phyloP scores from a whole-genome alignment of 805 yeast species.

The Zygosaccharomyces bailii region DNA sequence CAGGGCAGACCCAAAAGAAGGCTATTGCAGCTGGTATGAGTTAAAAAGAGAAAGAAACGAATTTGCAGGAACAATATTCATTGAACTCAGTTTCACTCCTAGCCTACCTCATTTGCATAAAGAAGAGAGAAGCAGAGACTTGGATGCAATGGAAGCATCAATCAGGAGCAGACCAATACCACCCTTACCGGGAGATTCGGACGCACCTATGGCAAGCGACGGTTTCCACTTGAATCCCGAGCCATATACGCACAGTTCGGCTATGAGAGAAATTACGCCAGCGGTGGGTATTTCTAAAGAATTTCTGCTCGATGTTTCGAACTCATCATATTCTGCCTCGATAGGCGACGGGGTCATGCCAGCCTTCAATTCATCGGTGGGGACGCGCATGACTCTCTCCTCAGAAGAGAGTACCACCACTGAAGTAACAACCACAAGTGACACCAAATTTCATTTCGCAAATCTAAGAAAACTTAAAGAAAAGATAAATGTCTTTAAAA shows the following conservation, averaged over 20 bases:
- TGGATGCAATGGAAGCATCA: constrained; percentile 26
- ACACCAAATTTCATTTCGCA: constrained; percentile 36
- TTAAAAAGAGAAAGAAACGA: constrained; percentile 56
- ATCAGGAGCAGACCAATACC: constrained; percentile 34
- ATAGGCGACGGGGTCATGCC: constrained; percentile 3
- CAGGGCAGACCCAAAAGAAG: constrained; percentile 61
- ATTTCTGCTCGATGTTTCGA: constrained; percentile 2
- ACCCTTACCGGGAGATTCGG: constrained; percentile 29
- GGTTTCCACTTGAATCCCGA: constrained; percentile 1
- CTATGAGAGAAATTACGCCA: constrained; percentile 30
- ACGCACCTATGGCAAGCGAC: background rate
- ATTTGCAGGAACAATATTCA: constrained; percentile 81
- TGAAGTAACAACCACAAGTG: constrained; percentile 27
- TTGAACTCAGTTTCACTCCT: constrained; percentile 92
- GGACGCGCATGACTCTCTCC: constrained; percentile 22
- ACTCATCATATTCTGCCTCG: constrained; percentile 1
- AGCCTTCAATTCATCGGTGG: constrained; percentile 26
- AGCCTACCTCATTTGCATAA: constrained; percentile 18
- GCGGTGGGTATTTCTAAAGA: constrained; percentile 1
- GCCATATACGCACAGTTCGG: constrained; percentile 30
- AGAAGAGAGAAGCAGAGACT: constrained; percentile 14
- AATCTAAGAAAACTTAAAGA: constrained; percentile 35
- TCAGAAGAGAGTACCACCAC: constrained; percentile 27
- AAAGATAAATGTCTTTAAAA: constrained; percentile 35
- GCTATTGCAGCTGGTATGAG: constrained; percentile 83